Evolutionary conservation across 163 green algal species (phyloP).

Genomic region (Chlorella variabilis): DNA sequence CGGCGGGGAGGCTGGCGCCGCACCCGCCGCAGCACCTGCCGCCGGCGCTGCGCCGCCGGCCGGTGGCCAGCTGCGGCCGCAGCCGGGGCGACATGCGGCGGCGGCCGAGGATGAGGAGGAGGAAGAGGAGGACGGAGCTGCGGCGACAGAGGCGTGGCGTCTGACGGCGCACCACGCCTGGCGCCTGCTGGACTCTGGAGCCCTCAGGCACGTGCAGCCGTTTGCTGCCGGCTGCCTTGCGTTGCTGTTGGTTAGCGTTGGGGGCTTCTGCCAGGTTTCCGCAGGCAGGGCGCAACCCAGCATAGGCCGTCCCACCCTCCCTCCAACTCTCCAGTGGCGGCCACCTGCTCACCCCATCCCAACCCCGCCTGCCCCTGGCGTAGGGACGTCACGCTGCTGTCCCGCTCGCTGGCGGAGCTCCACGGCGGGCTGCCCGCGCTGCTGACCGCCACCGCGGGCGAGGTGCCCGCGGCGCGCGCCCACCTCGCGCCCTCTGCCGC

Average conservation of each 20-base stretch:
- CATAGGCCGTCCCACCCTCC: no score
- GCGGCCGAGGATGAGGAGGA: not conserved
- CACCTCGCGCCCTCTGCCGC: conserved; percentile 20
- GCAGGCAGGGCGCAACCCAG: no score
- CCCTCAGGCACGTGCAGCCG: conserved; percentile 35
- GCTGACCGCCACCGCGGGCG: conserved; percentile 4
- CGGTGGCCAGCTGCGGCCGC: not conserved
- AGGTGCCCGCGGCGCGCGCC: not conserved
- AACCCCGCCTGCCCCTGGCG: not conserved
- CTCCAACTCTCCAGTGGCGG: no score
- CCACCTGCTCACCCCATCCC: no score
- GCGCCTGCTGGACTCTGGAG: conserved; percentile 47
- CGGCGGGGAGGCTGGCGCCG: not conserved
- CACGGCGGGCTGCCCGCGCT: conserved; percentile 36
- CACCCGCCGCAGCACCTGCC: not conserved
- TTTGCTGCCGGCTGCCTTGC: not conserved
- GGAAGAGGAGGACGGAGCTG: not conserved
- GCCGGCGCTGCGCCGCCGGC: not conserved
- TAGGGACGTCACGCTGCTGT: not conserved
- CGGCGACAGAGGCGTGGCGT: conserved; percentile 26
- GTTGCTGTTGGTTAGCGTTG: not conserved
- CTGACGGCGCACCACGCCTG: conserved; percentile 40
- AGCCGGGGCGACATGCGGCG: no score
- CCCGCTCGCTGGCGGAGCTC: conserved; percentile 4
- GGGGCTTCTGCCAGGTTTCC: no score